phyloP scores from a whole-genome alignment of 768 basidiomycete species.

The Suillus bovinus region DNA sequence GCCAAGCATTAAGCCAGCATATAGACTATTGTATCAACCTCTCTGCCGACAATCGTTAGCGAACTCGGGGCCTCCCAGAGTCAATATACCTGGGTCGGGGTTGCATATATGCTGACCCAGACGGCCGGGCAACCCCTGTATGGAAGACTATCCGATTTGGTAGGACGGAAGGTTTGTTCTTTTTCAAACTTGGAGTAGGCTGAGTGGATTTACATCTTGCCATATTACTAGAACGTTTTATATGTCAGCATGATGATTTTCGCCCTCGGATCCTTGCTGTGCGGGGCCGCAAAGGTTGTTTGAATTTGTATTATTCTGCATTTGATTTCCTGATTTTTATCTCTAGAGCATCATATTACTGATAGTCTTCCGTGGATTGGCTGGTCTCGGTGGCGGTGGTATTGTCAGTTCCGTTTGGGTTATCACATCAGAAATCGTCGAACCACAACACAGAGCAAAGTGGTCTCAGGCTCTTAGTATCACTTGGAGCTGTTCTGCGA shows the following conservation, averaged over 20 bases:
- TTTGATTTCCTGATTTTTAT: constrained; percentile 19
- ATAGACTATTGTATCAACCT: constrained; percentile 78
- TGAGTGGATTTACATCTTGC: constrained; percentile 7
- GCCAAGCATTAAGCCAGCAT: constrained; percentile 11
- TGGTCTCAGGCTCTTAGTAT: constrained; percentile 86
- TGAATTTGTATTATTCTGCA: constrained; percentile 17
- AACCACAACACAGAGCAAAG: constrained; percentile 65
- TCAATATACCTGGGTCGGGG: constrained; percentile 86
- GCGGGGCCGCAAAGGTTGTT: constrained; percentile 69
- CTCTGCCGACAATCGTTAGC: constrained; percentile 76
- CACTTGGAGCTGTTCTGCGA: constrained; percentile 85
- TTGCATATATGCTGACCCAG: constrained; percentile 83
- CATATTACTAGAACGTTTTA: constrained; percentile 53
- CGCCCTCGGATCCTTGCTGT: constrained; percentile 75
- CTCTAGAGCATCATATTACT: constrained; percentile 53
- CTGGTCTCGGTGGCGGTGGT: constrained; percentile 85
- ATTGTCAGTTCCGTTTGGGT: constrained; percentile 87
- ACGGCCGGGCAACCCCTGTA: constrained; percentile 85
- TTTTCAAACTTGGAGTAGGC: constrained; percentile 11
- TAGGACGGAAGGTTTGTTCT: constrained; percentile 69
- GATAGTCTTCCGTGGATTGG: constrained; percentile 61
- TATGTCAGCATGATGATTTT: constrained; percentile 77
- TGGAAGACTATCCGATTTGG: constrained; percentile 75
- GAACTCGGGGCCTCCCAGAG: constrained; percentile 65
- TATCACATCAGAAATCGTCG: constrained; percentile 82